Evolutionary conservation across 2,329 filamentous ascomycete species (phyloP).

Genomic region (Amauroascus niger): DNA sequence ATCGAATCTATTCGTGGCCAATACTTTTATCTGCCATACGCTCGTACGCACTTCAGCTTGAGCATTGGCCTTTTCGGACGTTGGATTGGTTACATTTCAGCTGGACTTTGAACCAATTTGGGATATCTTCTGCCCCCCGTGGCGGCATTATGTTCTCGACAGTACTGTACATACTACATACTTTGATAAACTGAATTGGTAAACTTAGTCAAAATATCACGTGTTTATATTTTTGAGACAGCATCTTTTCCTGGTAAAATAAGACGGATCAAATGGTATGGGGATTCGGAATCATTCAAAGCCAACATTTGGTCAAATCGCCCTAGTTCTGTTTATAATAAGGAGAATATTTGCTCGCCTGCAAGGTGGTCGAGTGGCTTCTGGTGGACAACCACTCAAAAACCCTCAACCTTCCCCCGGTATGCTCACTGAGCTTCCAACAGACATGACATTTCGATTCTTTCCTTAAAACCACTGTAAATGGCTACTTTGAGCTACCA

Average conservation of each 20-base stretch:
- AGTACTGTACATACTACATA: constrained; percentile 6
- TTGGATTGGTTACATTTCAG: constrained; percentile 1
- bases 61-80: background rate
- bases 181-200: constrained; percentile 5
- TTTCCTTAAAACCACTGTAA: background rate
- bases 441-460: background rate
- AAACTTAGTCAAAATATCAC: constrained; percentile 5
- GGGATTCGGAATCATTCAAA: too few relatives aligned
- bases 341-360: too few relatives aligned
- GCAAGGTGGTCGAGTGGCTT: background rate
- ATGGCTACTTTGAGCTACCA: background rate
- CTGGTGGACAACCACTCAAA: background rate
- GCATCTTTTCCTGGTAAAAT: too few relatives aligned
- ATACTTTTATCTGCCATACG: background rate
- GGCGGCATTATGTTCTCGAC: background rate
- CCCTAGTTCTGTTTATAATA: too few relatives aligned
- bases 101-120: constrained; percentile 1
- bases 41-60: constrained; percentile 1
- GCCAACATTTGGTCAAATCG: too few relatives aligned
- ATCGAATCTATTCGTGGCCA: background rate
- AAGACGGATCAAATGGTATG: too few relatives aligned
- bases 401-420: background rate
- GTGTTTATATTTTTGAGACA: constrained; percentile 2
- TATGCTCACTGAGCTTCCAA: background rate
- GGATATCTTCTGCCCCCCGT: background rate